Base-by-base conservation (phyloP, 176 grass and related monocot species). In the Oryza brachyantha region DNA sequence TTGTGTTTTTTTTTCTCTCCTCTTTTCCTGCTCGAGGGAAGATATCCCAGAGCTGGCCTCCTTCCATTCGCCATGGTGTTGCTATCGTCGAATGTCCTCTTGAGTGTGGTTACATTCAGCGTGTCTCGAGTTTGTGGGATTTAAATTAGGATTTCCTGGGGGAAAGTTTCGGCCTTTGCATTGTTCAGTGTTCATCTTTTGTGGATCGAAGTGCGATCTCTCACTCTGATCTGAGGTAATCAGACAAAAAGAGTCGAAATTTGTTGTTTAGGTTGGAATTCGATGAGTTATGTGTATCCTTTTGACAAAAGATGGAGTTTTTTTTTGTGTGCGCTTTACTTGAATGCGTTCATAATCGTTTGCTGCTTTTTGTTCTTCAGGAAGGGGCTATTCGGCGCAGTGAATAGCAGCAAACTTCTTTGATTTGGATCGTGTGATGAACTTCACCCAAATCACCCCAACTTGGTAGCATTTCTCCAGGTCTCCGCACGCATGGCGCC, bases 341-440 rank as follows among this genome's bases (percentile, higher is more conserved):
- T 74, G 9, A 35, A 79, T 41, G 68, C 3, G 13, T 34, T 80
- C 2, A 0, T 83, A 54, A 75, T 7, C 11, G 50, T 13, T 63
- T 29, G 1, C 3, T 52, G 3, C 57, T 57, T 31, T 84, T 28
- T 16, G 22, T 71, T 80, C 76, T 3, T 29, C 77, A 84, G 81
- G 81, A 84, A 80, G 64, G 27, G 24, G 21, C 61, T 42, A 24
- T 63, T 25, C 8, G 13, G 26, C 10, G 54, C 10, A 21, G 57
- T 21, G 4, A 40, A 37, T 38, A 73, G 28, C 27, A 17, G 27
- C 37, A 2, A 32, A 32, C 31, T 32, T 68, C 19, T 5, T 37
- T 64, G 70, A 84, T 70, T 74, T 68, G 21, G 54, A 43, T 64
- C 26, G 8, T 75, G 17, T 74, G 19, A 88, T 83, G 82, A 11